Percentiles rank a stretch among this genome's conserved stretches.
These are phyloP conservation scores for Aspergillus candidus DNA, from an alignment of 2,329 filamentous ascomycete genomes.

Conservation along the genomic window DNA sequence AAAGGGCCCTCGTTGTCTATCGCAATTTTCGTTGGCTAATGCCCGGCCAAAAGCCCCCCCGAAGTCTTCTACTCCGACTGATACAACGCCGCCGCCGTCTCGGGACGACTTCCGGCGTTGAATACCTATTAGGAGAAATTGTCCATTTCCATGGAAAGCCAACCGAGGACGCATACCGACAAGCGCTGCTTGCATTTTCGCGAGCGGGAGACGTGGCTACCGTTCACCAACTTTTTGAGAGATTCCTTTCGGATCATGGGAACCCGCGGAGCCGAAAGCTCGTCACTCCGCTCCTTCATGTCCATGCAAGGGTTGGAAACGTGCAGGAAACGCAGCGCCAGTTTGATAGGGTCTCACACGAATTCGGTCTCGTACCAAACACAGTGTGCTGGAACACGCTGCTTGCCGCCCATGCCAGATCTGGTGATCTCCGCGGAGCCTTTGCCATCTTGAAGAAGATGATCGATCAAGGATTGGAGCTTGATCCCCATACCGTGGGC, in stretches of 20 bases:
- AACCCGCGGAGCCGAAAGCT: constrained; percentile 25
- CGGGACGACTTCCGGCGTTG: constrained; percentile 31
- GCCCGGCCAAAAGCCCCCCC: constrained; percentile 15
- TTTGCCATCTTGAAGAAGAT: constrained; percentile 60
- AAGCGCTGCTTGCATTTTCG: constrained; percentile 39
- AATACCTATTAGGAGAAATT: constrained; percentile 39
- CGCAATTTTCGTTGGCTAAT: constrained; percentile 35
- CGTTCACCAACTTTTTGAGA: constrained; percentile 42
- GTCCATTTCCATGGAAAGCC: constrained; percentile 28
- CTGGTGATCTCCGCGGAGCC: constrained; percentile 61
- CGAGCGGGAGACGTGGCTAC: constrained; percentile 41
- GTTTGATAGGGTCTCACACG: constrained; percentile 55
- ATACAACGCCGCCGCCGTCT: constrained; percentile 22
- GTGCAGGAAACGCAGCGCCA: constrained; percentile 52
- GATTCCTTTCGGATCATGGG: constrained; percentile 34
- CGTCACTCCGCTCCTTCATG: constrained; percentile 59
- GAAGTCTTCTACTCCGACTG: constrained; percentile 20
- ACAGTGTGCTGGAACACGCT: constrained; percentile 68
- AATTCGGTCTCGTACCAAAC: constrained; percentile 54
- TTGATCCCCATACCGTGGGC: constrained; percentile 61
- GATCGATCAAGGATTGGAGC: constrained; percentile 42
- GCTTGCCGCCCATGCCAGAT: constrained; percentile 62
- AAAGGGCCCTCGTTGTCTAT: constrained; percentile 34
- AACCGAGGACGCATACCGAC: constrained; percentile 28
- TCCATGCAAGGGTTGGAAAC: constrained; percentile 65